Evolutionary conservation across 1,139 yeast species (phyloP).

Genomic region (Yamadazyma siamensis): DNA sequence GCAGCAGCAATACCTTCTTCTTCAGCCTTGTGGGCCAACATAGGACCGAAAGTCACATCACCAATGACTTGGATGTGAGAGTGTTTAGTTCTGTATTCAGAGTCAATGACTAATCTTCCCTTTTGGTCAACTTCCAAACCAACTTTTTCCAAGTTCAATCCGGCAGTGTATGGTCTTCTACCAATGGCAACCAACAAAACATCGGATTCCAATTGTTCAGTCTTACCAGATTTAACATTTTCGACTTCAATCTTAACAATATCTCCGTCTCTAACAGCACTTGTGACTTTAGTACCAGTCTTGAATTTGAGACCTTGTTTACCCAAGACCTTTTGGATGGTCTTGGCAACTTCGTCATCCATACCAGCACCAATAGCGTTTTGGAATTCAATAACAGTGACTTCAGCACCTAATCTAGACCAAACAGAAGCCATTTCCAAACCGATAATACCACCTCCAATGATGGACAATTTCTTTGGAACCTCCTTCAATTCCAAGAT

Average conservation of each 20-base stretch:
- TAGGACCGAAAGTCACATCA: slow-evolving; percentile 97
- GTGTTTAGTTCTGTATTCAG: slow-evolving; percentile 87
- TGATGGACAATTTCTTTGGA: slow-evolving; percentile 88
- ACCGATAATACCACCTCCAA: slow-evolving; percentile 99
- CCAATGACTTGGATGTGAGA: slow-evolving; percentile 97
- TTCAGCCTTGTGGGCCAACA: slow-evolving; percentile 99
- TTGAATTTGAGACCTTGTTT: slow-evolving; percentile 96
- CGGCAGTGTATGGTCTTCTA: slow-evolving; percentile 95
- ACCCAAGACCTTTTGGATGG: slow-evolving; percentile 81
- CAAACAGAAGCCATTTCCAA: slow-evolving; percentile 99
- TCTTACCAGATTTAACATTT: slow-evolving; percentile 81
- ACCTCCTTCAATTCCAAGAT: slow-evolving; percentile 79
- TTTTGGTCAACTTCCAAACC: slow-evolving; percentile 88
- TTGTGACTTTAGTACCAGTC: slow-evolving; percentile 85
- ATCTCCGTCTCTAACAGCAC: slow-evolving; percentile 87
- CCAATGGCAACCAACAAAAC: slow-evolving; percentile 96
- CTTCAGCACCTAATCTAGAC: slow-evolving; percentile 93
- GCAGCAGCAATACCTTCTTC: slow-evolving; percentile 99
- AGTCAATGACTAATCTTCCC: slow-evolving; percentile 92
- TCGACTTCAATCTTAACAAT: slow-evolving; percentile 84
- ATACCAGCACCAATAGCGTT: slow-evolving; percentile 89
- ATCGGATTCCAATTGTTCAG: slow-evolving; percentile 80
- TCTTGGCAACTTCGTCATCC: slow-evolving; percentile 94
- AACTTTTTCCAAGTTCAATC: slow-evolving; percentile 81
- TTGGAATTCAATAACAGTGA: slow-evolving; percentile 90